A percentile compares a stretch with the other conserved stretches of the same genome.
Conservation (phyloP, 176 grass and related monocot species). For the Carex scoparia region DNA sequence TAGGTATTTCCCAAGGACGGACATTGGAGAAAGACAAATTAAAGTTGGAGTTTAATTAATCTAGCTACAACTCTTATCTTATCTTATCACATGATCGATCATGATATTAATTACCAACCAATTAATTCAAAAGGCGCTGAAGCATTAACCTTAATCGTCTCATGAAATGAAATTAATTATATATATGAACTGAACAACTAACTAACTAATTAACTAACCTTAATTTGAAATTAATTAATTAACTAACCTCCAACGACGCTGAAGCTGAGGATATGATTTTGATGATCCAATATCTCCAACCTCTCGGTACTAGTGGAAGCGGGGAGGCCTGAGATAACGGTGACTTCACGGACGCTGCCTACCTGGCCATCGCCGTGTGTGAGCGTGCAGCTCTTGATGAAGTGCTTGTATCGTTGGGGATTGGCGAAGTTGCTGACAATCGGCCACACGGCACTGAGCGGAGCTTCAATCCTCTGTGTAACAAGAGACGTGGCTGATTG, state of each 20-base stretch:
- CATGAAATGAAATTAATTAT: not conserved
- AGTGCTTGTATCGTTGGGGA: constrained; percentile 96
- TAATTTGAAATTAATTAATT: not conserved
- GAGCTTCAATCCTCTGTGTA: constrained; percentile 65
- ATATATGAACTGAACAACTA: not conserved
- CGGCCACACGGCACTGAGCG: constrained; percentile 63
- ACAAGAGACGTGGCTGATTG: constrained; percentile 82
- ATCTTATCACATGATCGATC: not conserved
- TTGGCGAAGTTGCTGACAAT: constrained; percentile 66
- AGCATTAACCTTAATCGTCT: not conserved
- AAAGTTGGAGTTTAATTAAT: not conserved
- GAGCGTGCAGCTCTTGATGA: constrained; percentile 72
- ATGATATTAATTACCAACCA: not conserved
- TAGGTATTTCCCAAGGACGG: not conserved
- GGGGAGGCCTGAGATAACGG: constrained; percentile 76
- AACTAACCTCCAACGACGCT: constrained; percentile 54
- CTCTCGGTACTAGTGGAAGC: constrained; percentile 88
- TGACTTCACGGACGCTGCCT: constrained; percentile 86
- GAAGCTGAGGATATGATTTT: constrained; percentile 88
- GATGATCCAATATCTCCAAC: constrained; percentile 90
- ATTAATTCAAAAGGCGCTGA: not conserved
- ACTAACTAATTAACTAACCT: not conserved
- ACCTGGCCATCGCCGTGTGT: constrained; percentile 60
- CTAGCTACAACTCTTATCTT: not conserved
- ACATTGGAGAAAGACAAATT: not conserved